Evolutionary conservation across 2,329 filamentous ascomycete species (phyloP), one percentile per base, ranked within the genome.

Genomic region (Fusarium sp.): DNA sequence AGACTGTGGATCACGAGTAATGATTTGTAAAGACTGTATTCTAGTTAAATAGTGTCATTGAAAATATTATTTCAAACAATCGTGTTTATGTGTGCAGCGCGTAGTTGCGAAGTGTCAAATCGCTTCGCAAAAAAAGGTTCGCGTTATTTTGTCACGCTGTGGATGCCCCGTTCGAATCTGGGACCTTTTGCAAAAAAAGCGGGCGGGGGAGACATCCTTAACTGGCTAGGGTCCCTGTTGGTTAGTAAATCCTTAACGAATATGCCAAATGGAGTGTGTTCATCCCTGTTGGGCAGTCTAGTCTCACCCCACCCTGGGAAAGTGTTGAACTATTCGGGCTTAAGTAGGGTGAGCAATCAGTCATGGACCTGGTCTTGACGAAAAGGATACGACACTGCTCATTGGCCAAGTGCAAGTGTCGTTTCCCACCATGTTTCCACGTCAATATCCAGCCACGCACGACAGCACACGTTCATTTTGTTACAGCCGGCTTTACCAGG

Each of bases 1-100:
- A 76, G 67, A 68, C 54, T 24, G 56, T 77, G 34, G 73, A 77
- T 4, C 72, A 63, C 6, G 41, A 77, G 44, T 76, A 63, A 58
- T 51, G 41, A 54, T 32, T 36, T 36, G 12, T 34, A 47, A 51
- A 45, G 48, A 45, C 8, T 38, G 22, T 62, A 61, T 30, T 38
- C 18, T 62, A 62, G 39, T 26, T 22, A 18, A 8, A 36, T 45
- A 57, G 52, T 57, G 28, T 32, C 24, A 30, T 36, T 58, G 39
- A 58, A 45, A 22, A 22, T 38, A 38, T 51, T 36, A 30, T 51
- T 51, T 38, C 41, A 59, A 24, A 28, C 14, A 28, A 28, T 55
- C 8, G 6, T 41, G 11, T 41, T 41, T 10, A 17, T 18, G 14
- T n/a, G 1, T 41, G 15, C 20, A n/a, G 24, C 34, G 34, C 20